Evolutionary conservation across 768 basidiomycete genomes (phyloP).

Genomic region (Trametes gibbosa): DNA sequence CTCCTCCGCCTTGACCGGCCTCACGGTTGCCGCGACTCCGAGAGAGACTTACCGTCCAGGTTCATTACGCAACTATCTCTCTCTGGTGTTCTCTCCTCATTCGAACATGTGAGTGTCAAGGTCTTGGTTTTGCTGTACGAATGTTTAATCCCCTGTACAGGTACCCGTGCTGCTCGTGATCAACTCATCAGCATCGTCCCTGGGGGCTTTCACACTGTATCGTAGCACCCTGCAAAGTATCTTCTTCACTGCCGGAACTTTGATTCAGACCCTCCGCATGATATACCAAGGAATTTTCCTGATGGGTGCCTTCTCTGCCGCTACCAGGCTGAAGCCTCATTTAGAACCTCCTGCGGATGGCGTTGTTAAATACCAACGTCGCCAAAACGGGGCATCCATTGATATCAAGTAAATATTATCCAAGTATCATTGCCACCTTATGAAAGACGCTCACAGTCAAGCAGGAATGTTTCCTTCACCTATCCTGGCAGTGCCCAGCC

Average conservation of each 20-base stretch:
- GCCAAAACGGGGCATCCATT: slow-evolving; percentile 62
- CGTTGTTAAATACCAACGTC: slow-evolving; percentile 44
- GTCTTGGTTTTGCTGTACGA: neutral
- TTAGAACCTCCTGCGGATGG: slow-evolving; percentile 61
- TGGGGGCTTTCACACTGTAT: slow-evolving; percentile 82
- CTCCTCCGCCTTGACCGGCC: slow-evolving; percentile 55
- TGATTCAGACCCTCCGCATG: slow-evolving; percentile 64
- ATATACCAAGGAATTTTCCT: slow-evolving; percentile 85
- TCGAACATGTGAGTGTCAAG: slow-evolving; percentile 63
- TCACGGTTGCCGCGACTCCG: slow-evolving; percentile 35
- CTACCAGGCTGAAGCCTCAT: slow-evolving; percentile 65
- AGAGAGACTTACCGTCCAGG: slow-evolving; percentile 2
- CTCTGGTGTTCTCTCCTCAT: slow-evolving; percentile 57
- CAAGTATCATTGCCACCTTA: neutral
- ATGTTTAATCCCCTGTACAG: slow-evolving; percentile 36
- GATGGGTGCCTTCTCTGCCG: slow-evolving; percentile 83
- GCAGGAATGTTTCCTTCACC: slow-evolving; percentile 64
- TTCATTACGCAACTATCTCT: slow-evolving; percentile 38
- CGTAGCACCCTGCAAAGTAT: slow-evolving; percentile 74
- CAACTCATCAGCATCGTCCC: slow-evolving; percentile 67
- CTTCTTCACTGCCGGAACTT: slow-evolving; percentile 58
- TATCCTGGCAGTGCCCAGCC: slow-evolving; percentile 75
- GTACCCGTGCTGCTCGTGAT: slow-evolving; percentile 72
- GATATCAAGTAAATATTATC: slow-evolving; percentile 55
- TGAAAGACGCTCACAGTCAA: slow-evolving; percentile 19